These are phyloP conservation scores for Globisporangium alternatum DNA, from an alignment of 352 stramenopile genomes.

Conservation along the genomic window DNA sequence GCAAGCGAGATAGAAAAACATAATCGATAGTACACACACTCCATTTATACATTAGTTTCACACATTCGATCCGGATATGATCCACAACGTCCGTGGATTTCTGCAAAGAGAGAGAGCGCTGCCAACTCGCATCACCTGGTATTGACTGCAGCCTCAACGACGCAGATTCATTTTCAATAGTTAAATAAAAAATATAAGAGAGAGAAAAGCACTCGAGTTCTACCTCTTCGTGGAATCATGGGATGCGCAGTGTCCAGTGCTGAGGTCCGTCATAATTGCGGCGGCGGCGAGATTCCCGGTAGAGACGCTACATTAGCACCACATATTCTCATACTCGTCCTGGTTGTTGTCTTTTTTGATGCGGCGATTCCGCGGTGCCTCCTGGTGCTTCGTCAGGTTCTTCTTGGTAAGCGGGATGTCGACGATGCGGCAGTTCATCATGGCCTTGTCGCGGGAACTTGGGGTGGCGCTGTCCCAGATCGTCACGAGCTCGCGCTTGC, in stretches of 20 bases:
- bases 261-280: too few species aligned
- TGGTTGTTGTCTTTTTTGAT: constrained; percentile 2
- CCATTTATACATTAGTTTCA: neutral
- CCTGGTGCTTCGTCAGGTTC: neutral
- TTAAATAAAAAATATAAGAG: constrained; percentile 12
- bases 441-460: constrained; percentile 30
- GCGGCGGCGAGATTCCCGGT: too few species aligned
- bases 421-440: constrained; percentile 33
- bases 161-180: constrained; percentile 10
- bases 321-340: constrained; percentile 10
- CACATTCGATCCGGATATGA: neutral
- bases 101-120: neutral
- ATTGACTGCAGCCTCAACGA: neutral
- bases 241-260: too few species aligned
- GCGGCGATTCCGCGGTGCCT: neutral
- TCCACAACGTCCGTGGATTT: neutral
- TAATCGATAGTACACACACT: neutral
- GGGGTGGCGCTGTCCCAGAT: constrained; percentile 42
- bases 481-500: constrained; percentile 30
- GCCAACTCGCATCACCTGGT: neutral
- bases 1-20: neutral
- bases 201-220: neutral
- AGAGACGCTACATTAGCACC: constrained; percentile 7
- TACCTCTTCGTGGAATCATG: neutral
- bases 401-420: constrained; percentile 3